Percentiles rank a stretch among this genome's conserved stretches.
These are phyloP conservation scores for Salix caprea DNA, from an alignment of 345 rosid species.

Conservation along the genomic window DNA sequence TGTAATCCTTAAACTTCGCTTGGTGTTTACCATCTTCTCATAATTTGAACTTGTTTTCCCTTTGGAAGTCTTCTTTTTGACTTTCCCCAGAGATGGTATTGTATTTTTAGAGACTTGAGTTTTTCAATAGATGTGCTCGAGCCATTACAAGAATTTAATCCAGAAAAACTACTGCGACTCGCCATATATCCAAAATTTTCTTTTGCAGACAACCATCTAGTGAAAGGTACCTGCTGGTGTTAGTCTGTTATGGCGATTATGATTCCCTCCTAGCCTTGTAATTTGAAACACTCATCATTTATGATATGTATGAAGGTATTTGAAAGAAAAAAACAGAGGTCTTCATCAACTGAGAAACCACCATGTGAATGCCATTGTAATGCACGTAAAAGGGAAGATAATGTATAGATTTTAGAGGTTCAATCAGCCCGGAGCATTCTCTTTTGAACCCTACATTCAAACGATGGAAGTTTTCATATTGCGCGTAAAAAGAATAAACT, in stretches of 20 bases:
- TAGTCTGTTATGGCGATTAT: not conserved
- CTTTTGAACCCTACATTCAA: constrained; percentile 34
- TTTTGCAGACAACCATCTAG: constrained; percentile 6
- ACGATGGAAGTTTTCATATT: constrained; percentile 2
- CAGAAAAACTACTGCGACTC: not conserved
- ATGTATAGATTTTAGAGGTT: constrained; percentile 10
- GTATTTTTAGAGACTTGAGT: too few relatives aligned
- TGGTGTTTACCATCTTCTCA: not conserved
- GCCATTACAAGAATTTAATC: not conserved
- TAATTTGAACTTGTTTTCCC: not conserved
- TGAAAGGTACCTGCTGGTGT: not conserved
- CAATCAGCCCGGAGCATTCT: constrained; percentile 31
- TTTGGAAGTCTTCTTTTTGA: not conserved
- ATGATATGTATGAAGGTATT: not conserved
- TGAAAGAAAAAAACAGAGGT: too few relatives aligned
- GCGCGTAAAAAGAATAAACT: not conserved
- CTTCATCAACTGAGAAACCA: not conserved
- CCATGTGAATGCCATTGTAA: not conserved
- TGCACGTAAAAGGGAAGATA: not conserved
- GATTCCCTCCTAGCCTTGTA: too few relatives aligned
- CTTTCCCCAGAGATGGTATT: too few relatives aligned
- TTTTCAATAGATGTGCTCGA: not conserved
- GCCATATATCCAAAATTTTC: constrained; percentile 23
- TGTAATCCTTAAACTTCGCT: not conserved
- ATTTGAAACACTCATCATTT: too few relatives aligned